phyloP scores from a whole-genome alignment of 1,284 basidiomycete species.

The Paramarasmius palmivorus region DNA sequence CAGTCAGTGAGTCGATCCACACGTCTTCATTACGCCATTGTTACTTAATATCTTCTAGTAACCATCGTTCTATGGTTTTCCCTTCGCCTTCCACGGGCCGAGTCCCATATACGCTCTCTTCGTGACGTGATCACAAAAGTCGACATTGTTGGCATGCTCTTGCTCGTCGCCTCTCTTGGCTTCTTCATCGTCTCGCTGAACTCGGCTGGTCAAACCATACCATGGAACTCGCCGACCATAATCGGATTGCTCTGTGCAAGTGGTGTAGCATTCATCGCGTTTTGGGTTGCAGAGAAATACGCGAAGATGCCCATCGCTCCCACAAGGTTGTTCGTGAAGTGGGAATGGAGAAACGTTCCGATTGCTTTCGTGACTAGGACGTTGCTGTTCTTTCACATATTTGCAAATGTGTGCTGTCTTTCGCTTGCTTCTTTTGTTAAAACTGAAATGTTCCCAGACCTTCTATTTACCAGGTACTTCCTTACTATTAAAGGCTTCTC shows the following conservation, averaged over 20 bases:
- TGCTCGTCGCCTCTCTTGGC: slow-evolving; percentile 23
- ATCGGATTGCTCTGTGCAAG: slow-evolving; percentile 30
- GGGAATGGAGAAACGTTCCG: slow-evolving; percentile 34
- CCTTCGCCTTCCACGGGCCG: slow-evolving; percentile 21
- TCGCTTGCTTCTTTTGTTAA: slow-evolving; percentile 6
- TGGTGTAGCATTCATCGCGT: slow-evolving; percentile 24
- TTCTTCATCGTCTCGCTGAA: slow-evolving; percentile 32
- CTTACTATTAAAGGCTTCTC: neutral
- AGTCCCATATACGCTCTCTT: slow-evolving; percentile 16
- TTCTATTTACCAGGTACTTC: slow-evolving; percentile 32
- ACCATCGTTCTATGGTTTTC: slow-evolving; percentile 27
- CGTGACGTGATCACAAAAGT: slow-evolving; percentile 23
- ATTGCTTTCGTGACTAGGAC: slow-evolving; percentile 30
- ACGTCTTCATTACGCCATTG: neutral
- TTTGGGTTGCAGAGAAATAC: slow-evolving; percentile 30
- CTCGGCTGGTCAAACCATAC: slow-evolving; percentile 30
- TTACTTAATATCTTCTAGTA: slow-evolving; percentile 19
- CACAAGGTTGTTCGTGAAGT: slow-evolving; percentile 25
- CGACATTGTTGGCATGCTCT: slow-evolving; percentile 27
- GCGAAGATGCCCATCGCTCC: slow-evolving; percentile 29
- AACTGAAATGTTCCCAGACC: slow-evolving; percentile 19
- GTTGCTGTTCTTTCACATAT: slow-evolving; percentile 34
- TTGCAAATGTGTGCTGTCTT: slow-evolving; percentile 25
- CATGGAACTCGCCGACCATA: slow-evolving; percentile 30
- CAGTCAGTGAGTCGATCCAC: slow-evolving; percentile 26